phyloP scores from a whole-genome alignment of 2,329 filamentous ascomycete genomes.

The Helicocarpus griseus region DNA sequence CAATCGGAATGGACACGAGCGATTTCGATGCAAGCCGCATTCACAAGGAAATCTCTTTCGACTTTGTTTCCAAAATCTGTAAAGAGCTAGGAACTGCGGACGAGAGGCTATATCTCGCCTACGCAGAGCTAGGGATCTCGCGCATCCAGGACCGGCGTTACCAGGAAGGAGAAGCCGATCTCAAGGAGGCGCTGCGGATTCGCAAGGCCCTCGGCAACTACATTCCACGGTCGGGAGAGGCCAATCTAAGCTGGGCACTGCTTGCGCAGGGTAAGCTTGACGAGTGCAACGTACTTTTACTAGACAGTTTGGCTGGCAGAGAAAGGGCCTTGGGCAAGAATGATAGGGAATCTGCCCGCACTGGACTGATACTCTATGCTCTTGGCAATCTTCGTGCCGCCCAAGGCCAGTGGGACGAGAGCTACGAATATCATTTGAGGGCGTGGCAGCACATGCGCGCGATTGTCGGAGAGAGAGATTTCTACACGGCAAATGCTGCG shows the following conservation, averaged over 20 bases:
- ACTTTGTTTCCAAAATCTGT: conserved; percentile 14
- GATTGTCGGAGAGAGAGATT: conserved; percentile 19
- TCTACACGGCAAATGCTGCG: conserved; percentile 15
- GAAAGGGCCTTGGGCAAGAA: conserved; percentile 16
- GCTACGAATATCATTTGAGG: conserved; percentile 15
- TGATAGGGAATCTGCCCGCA: conserved; percentile 12
- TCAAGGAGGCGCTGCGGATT: conserved; percentile 7
- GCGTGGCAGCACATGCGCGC: conserved; percentile 14
- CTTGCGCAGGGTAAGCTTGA: conserved; percentile 8
- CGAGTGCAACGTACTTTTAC: conserved; percentile 14
- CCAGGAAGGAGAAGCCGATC: conserved; percentile 9
- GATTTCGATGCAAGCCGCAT: conserved; percentile 15
- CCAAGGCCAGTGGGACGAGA: conserved; percentile 12
- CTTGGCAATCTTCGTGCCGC: conserved; percentile 10
- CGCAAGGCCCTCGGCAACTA: conserved; percentile 9
- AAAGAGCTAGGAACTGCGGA: conserved; percentile 9
- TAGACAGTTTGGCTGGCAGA: conserved; percentile 14
- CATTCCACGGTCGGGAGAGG: conserved; percentile 7
- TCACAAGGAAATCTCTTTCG: conserved; percentile 14
- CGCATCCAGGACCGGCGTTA: conserved; percentile 8
- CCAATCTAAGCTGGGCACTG: conserved; percentile 7
- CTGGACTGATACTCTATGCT: conserved; percentile 9
- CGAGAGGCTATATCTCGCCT: conserved; percentile 14
- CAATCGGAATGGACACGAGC: conserved; percentile 15
- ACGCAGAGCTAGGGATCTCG: conserved; percentile 9